Evolutionary conservation across 768 basidiomycete species (phyloP), one percentile per base, ranked within the genome.

Genomic region (Pleurotus giganteus): DNA sequence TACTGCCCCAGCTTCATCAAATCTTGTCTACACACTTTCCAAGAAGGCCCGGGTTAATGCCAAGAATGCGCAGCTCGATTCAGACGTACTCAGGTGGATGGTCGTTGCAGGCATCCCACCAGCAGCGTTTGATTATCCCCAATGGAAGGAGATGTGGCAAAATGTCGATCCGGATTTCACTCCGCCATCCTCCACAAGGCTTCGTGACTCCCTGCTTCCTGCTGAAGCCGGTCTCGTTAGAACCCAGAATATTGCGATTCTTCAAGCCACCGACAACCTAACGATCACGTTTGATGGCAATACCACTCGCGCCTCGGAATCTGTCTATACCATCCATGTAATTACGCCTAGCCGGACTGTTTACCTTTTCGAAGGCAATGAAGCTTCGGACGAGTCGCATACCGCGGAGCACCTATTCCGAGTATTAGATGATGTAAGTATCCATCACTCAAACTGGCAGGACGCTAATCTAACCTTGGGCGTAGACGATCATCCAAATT

Each of bases 281-380:
- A 65, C 60, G 13, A 37, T 61, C 24, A 54, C 61, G 17, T 63
- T 55, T 55, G 60, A 65, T 53, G 63, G 63, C 4, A 50, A 51
- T 6, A 63, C 55, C 12, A 65, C 57, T 12, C 57, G 57, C 1
- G 24, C 34, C 17, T 47, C 43, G 15, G 26, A 65, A 24, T 61
- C 65, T 1, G 46, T 65, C 12, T 66, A 65, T 31, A 63, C 62
- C 0, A 29, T 58, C 12, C 65, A 65, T 52, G 50, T 58, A 23
- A 66, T 58, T 24, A 60, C 55, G 0, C 52, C 54, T 4, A 31
- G 27, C n/a, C 41, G 24, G 9, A 8, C 37, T 1, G 46, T 50
- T 4, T 64, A 54, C 44, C 46, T 67, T 26, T 17, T 63, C 24
- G 62, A 56, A 24, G 66, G 60, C 1, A 27, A 65, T 32, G 60